Conservation (phyloP, 2,329 filamentous ascomycete genomes). For the Clonostachys solani region DNA sequence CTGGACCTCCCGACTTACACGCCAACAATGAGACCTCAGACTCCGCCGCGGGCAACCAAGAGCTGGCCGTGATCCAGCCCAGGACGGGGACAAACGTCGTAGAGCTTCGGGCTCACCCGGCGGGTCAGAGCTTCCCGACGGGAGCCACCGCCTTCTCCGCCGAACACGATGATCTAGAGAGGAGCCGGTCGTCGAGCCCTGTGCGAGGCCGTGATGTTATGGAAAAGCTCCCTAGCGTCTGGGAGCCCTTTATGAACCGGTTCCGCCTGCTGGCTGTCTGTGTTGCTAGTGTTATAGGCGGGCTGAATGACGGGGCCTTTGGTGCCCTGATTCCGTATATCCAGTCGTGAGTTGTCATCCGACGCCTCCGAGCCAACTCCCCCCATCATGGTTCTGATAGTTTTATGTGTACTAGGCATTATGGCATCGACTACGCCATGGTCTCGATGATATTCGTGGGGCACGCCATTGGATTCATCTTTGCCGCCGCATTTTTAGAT, state of each 20-base stretch:
- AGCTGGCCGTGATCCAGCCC: too few species aligned
- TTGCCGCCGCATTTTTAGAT: slow-evolving; percentile 67
- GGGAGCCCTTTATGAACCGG: slow-evolving; percentile 62
- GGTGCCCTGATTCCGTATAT: slow-evolving; percentile 81
- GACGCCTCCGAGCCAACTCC: neutral
- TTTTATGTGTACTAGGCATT: slow-evolving; percentile 39
- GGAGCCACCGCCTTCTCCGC: too few species aligned
- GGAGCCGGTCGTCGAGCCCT: slow-evolving; percentile 47
- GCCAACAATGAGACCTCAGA: too few species aligned
- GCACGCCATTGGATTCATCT: slow-evolving; percentile 73
- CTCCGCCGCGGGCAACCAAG: too few species aligned
- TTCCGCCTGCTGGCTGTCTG: slow-evolving; percentile 64
- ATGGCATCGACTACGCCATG: slow-evolving; percentile 70
- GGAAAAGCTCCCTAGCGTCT: slow-evolving; percentile 51
- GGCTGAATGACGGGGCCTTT: slow-evolving; percentile 70
- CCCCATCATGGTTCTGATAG: neutral
- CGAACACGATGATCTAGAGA: slow-evolving; percentile 36
- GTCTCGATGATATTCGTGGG: slow-evolving; percentile 81
- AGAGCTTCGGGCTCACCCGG: too few species aligned
- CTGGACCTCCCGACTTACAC: too few species aligned
- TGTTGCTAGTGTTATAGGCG: slow-evolving; percentile 63
- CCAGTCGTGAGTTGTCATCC: slow-evolving; percentile 43
- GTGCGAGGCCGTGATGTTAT: slow-evolving; percentile 24
- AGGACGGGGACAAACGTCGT: too few species aligned
- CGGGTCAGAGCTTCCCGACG: too few species aligned